phyloP scores from a whole-genome alignment of 345 rosid species.

The Acer negundo region DNA sequence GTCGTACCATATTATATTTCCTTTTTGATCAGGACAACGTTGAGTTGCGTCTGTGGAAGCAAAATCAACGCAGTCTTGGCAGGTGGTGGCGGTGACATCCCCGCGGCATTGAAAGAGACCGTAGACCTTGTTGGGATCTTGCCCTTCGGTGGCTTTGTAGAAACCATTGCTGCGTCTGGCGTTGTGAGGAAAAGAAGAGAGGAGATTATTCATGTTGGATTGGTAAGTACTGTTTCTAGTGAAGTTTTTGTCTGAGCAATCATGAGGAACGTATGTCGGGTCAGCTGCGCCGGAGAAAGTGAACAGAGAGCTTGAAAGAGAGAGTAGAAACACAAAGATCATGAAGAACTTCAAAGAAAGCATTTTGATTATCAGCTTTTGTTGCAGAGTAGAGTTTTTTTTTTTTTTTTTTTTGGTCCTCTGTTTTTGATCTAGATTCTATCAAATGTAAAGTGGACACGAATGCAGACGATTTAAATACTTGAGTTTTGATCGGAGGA shows the following conservation, averaged over 20 bases:
- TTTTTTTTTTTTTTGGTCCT: no score
- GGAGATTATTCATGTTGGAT: slow-evolving; percentile 41
- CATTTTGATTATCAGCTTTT: not conserved
- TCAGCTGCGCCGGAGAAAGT: not conserved
- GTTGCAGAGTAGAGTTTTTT: not conserved
- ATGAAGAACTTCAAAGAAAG: not conserved
- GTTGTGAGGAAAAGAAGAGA: slow-evolving; percentile 36
- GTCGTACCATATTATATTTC: slow-evolving; percentile 42
- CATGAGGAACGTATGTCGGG: not conserved
- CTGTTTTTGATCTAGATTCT: no score
- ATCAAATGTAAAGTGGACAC: no score
- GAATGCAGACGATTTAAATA: no score
- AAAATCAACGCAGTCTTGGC: slow-evolving; percentile 34
- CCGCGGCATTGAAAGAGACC: slow-evolving; percentile 52
- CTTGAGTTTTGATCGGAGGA: no score
- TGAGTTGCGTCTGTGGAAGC: slow-evolving; percentile 21
- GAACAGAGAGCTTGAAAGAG: not conserved
- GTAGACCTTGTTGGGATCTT: slow-evolving; percentile 18
- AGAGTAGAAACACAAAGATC: not conserved
- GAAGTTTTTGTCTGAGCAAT: slow-evolving; percentile 28
- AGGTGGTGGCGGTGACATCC: slow-evolving; percentile 24
- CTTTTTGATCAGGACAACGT: slow-evolving; percentile 33
- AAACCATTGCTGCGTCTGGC: slow-evolving; percentile 32
- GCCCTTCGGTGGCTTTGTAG: slow-evolving; percentile 40
- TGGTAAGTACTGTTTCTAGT: slow-evolving; percentile 40